A percentile compares a stretch with the other conserved stretches of the same genome.
These are phyloP conservation scores for Jaminaea rosea DNA, from an alignment of 1,284 basidiomycete species.

Conservation along the genomic window DNA sequence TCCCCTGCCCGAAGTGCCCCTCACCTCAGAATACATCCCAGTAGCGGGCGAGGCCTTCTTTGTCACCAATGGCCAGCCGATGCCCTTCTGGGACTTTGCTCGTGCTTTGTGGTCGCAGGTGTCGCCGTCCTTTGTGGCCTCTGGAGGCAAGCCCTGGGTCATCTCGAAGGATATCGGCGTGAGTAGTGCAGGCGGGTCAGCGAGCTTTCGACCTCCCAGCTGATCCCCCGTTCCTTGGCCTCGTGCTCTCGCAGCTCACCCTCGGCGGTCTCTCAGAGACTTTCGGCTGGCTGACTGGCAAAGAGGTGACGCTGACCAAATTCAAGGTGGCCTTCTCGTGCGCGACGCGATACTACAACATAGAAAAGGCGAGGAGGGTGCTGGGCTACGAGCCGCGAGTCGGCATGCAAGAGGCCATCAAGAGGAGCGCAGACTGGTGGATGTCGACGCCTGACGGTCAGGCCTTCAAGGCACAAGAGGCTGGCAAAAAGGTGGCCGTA, in stretches of 20 bases:
- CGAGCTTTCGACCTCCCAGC: too few species aligned
- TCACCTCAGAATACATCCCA: conserved; percentile 54
- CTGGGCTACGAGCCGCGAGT: conserved; percentile 88
- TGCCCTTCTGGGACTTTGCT: conserved; percentile 92
- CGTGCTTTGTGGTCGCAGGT: conserved; percentile 66
- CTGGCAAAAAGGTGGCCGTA: background rate
- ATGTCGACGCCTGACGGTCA: background rate
- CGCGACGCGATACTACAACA: conserved; percentile 74
- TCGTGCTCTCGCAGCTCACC: too few species aligned
- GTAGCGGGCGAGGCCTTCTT: conserved; percentile 93
- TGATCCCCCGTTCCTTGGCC: too few species aligned
- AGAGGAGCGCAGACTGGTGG: conserved; percentile 53
- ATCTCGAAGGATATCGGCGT: conserved; percentile 28
- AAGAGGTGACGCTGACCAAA: conserved; percentile 78
- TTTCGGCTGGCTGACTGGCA: conserved; percentile 66
- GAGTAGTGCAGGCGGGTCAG: too few species aligned
- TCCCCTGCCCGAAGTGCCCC: conserved; percentile 21
- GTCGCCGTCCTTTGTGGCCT: background rate
- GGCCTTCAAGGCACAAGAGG: background rate
- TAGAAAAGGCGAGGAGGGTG: conserved; percentile 83
- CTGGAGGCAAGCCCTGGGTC: conserved; percentile 18
- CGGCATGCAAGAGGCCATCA: conserved; percentile 77
- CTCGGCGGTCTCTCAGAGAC: conserved; percentile 56
- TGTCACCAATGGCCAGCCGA: conserved; percentile 93
- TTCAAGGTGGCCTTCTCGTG: conserved; percentile 67